phyloP scores from a whole-genome alignment of 2,329 filamentous ascomycete species.

The Aaosphaeria arxii region DNA sequence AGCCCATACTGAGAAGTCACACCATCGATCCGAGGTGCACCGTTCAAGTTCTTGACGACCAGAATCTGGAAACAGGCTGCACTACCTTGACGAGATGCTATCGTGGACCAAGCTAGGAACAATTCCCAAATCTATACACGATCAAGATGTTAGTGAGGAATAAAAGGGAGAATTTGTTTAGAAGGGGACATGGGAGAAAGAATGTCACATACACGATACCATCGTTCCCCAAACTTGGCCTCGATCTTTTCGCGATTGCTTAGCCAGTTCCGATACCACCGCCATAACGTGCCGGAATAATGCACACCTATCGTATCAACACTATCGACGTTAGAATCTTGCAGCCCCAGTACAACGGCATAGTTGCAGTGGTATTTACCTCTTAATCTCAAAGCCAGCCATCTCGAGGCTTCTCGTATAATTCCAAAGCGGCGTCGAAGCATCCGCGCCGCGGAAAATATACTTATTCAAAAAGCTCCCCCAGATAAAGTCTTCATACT shows the following conservation, averaged over 20 bases:
- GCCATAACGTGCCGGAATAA: conserved; percentile 94
- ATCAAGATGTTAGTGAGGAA: conserved; percentile 4
- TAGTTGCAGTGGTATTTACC: too few species aligned
- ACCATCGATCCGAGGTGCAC: conserved; percentile 76
- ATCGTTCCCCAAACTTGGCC: conserved; percentile 91
- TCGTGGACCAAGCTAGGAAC: conserved; percentile 83
- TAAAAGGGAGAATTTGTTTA: neutral
- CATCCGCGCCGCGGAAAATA: conserved; percentile 94
- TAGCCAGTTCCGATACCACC: conserved; percentile 99
- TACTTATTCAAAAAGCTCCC: conserved; percentile 99
- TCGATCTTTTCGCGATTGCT: conserved; percentile 88
- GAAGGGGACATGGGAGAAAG: too few species aligned
- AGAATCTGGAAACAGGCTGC: conserved; percentile 87
- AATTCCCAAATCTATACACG: conserved; percentile 77
- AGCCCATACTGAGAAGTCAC: conserved; percentile 68
- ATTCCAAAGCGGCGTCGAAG: conserved; percentile 86
- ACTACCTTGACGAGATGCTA: conserved; percentile 77
- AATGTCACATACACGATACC: conserved; percentile 92
- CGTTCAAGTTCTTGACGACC: conserved; percentile 86
- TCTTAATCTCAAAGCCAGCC: conserved; percentile 87
- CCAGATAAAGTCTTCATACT: conserved; percentile 97
- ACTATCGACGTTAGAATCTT: too few species aligned
- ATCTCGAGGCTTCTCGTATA: conserved; percentile 82
- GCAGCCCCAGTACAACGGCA: too few species aligned
- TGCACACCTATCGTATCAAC: conserved; percentile 94